Evolutionary conservation across 345 rosid species (phyloP), one percentile per base, ranked within the genome.

Genomic region (Kernera saxatilis): DNA sequence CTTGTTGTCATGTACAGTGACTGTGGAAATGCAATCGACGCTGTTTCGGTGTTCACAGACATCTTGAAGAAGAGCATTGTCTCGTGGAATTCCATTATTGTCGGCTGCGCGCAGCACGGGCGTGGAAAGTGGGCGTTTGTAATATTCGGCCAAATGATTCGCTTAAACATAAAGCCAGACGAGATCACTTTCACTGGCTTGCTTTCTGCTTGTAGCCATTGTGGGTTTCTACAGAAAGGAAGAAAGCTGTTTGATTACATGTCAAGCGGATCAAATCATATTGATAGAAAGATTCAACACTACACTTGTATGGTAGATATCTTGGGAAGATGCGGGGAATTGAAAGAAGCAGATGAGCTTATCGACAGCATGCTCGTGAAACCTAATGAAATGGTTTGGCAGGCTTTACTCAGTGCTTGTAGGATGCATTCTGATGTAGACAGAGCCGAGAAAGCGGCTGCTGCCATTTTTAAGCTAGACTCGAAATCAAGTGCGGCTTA

Each of bases 121-220:
- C 73, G 3, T 57, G 89, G 88, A 14, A 49, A 35, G 35, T 74
- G 81, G 86, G 87, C 82, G 1, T 56, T 89, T 77, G 64, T 72
- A 5, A 76, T 87, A 41, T 87, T 82, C 19, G 45, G 62, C 59
- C 84, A 64, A 70, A 85, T 92, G 97, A 64, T 91, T 50, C 87
- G 89, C 12, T 70, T 57, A 14, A 82, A 75, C 14, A 62, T 70
- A 36, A 71, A 85, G 30, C 88, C 92, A 11, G 90, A 92, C 39
- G 92, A 86, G 76, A 86, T 89, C 56, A 88, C 93, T 48, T 86
- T 85, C 76, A 91, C 87, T 11, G 95, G 92, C 23, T 80, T 91
- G 77, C 97, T 91, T 67, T 78, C 91, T 67, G 91, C 96, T 5
- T 92, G 93, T 76, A 84, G 90, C 71, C 92, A 82, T 71, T 82